Conservation (phyloP, 2,329 filamentous ascomycete species). For the Ophiocordyceps unilateralis region DNA sequence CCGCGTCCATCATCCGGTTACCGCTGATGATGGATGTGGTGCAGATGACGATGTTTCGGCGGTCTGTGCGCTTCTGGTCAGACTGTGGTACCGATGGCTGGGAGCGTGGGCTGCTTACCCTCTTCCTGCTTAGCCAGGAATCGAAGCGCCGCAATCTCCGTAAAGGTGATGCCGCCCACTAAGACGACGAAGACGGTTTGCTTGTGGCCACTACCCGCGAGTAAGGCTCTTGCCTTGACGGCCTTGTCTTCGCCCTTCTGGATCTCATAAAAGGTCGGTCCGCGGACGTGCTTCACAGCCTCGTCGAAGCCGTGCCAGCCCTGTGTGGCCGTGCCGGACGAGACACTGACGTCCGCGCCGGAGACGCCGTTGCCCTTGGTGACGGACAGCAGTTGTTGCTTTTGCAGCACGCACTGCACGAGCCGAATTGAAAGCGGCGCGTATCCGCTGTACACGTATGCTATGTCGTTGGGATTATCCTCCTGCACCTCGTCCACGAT, state of each 20-base stretch:
- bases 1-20: conserved; percentile 72
- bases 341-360: conserved; percentile 9
- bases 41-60: conserved; percentile 75
- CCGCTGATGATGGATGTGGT: conserved; percentile 86
- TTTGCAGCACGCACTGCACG: conserved; percentile 85
- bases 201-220: conserved; percentile 60
- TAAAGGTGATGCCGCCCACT: conserved; percentile 89
- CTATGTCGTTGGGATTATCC: conserved; percentile 80
- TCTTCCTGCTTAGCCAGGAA: conserved; percentile 79
- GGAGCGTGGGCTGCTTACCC: conserved; percentile 23
- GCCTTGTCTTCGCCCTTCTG: conserved; percentile 91
- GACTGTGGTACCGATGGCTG: neutral
- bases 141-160: conserved; percentile 83
- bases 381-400: conserved; percentile 60
- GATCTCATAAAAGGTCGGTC: conserved; percentile 77
- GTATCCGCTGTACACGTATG: conserved; percentile 97
- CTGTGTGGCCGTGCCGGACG: conserved; percentile 42
- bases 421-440: conserved; percentile 82
- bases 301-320: conserved; percentile 94
- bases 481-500: conserved; percentile 97
- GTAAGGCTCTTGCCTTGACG: conserved; percentile 64
- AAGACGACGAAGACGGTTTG: conserved; percentile 96
- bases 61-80: conserved; percentile 25
- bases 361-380: conserved; percentile 37
- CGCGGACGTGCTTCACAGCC: conserved; percentile 68